phyloP scores from a whole-genome alignment of 495 filamentous ascomycete species.

The Xylaria nigripes region DNA sequence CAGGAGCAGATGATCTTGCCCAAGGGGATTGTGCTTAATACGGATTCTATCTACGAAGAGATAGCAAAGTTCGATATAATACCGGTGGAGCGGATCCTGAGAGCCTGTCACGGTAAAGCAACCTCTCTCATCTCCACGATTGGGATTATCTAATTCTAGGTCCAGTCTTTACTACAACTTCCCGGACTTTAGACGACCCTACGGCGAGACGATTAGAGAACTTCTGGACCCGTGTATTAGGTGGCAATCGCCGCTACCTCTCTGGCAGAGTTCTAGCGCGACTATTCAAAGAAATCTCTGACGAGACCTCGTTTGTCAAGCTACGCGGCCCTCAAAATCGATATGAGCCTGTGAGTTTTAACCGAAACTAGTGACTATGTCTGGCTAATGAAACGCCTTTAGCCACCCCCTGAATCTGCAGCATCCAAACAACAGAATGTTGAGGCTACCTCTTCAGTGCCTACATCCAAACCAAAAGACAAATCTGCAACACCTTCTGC shows the following conservation, averaged over 20 bases:
- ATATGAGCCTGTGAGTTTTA: slow-evolving; percentile 35
- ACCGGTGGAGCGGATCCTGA: slow-evolving; percentile 40
- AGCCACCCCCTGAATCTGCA: slow-evolving; percentile 23
- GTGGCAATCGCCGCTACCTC: slow-evolving; percentile 39
- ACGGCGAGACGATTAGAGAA: slow-evolving; percentile 46
- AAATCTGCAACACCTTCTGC: slow-evolving; percentile 13
- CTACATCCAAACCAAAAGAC: slow-evolving; percentile 12
- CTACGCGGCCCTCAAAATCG: slow-evolving; percentile 35
- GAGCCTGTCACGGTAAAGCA: slow-evolving; percentile 43
- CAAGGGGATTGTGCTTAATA: slow-evolving; percentile 43
- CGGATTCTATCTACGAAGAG: slow-evolving; percentile 33
- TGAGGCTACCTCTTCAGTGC: slow-evolving; percentile 9
- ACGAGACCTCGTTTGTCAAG: slow-evolving; percentile 41
- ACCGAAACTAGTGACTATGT: background rate
- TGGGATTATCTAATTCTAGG: slow-evolving; percentile 7
- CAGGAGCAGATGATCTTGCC: slow-evolving; percentile 32
- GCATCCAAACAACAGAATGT: slow-evolving; percentile 7
- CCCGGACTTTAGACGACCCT: slow-evolving; percentile 42
- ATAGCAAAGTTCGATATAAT: slow-evolving; percentile 41
- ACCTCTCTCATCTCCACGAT: background rate
- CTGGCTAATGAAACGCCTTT: background rate
- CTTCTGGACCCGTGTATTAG: slow-evolving; percentile 51
- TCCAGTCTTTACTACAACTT: slow-evolving; percentile 46
- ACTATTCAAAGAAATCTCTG: slow-evolving; percentile 42
- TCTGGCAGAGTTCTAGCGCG: slow-evolving; percentile 38